Base-by-base conservation (phyloP, 345 rosid genomes). In the Ricinus communis region DNA sequence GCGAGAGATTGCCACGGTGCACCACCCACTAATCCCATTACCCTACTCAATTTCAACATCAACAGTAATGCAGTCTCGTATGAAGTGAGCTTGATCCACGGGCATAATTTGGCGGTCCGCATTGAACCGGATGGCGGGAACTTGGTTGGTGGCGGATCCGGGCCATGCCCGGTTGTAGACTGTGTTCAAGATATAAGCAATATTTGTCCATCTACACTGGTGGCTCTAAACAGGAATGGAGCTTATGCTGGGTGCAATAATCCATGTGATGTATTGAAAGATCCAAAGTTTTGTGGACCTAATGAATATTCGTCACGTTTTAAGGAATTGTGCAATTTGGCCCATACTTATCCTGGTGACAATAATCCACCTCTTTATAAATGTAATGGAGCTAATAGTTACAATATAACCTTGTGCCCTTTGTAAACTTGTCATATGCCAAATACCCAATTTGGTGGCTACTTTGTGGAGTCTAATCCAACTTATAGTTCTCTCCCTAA, bases 71-170 rank as follows among this genome's bases (percentile, higher is more conserved):
- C 30, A 16, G 81, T 76, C 11, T 36, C 78, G 19, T 79, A 82
- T 12, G 82, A 82, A 53, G 69, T 79, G 30, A 76, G 73, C 81
- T 68, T 78, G 78, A 70, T 72, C 57, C 80, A 79, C 27, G 85
- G 85, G n/a, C 60, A 68, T 45, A 82, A 74, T 30, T 1, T 78
- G 5, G 74, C 58, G 0, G 68, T 82, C 30, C 49, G 70, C 2
- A 43, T 79, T 54, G 18, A 41, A 4, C 82, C 85, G 6, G 33
- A 15, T 0, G 82, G 81, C 1, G 85, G 85, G 33, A 19, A 70
- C 0, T 61, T 81, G 21, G 74, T 19, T 31, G 78, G 16, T 6
- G 74, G 62, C 11, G 81, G 78, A 41, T 71, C 81, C 0, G 72
- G 77, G 1, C 19, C 81, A 2, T 76, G 79, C 66, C 80, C 82